Conservation (phyloP, 495 filamentous ascomycete genomes). For the Opeltia flavorubescens region DNA sequence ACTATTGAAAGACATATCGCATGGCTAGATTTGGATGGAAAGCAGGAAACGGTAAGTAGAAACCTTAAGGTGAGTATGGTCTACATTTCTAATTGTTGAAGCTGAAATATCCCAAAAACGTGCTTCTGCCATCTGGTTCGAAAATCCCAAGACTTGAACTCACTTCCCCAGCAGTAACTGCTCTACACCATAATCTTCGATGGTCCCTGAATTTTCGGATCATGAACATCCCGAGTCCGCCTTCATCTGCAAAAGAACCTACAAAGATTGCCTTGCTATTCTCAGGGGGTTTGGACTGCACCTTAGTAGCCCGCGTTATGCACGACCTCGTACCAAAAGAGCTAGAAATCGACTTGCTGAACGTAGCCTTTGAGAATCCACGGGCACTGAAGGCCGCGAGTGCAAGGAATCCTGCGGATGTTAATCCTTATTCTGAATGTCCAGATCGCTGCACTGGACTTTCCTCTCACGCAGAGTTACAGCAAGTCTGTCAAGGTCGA, state of each 20-base stretch:
- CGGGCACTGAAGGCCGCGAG: conserved; percentile 43
- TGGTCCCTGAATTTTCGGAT: conserved; percentile 54
- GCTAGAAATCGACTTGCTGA: conserved; percentile 73
- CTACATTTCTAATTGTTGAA: conserved; percentile 50
- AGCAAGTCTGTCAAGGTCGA: conserved; percentile 53
- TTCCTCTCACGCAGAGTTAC: conserved; percentile 58
- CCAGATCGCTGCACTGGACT: conserved; percentile 83
- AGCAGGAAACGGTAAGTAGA: background rate
- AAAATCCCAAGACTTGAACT: conserved; percentile 20
- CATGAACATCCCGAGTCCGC: conserved; percentile 47
- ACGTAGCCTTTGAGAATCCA: conserved; percentile 94
- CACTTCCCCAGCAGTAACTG: conserved; percentile 37
- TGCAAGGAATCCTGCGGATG: conserved; percentile 16
- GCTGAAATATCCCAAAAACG: background rate
- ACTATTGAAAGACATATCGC: background rate
- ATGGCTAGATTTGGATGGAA: background rate
- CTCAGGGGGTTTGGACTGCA: conserved; percentile 90
- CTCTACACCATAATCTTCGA: conserved; percentile 42
- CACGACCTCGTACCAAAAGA: conserved; percentile 59
- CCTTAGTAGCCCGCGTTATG: conserved; percentile 66
- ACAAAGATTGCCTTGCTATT: conserved; percentile 62
- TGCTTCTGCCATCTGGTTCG: background rate
- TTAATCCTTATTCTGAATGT: conserved; percentile 56
- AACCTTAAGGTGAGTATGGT: too few relatives aligned
- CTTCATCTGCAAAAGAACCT: background rate